Percentiles rank a stretch among this genome's conserved stretches.
Evolutionary conservation across 352 stramenopile species (phyloP).

Genomic region (Phytophthora quininea): DNA sequence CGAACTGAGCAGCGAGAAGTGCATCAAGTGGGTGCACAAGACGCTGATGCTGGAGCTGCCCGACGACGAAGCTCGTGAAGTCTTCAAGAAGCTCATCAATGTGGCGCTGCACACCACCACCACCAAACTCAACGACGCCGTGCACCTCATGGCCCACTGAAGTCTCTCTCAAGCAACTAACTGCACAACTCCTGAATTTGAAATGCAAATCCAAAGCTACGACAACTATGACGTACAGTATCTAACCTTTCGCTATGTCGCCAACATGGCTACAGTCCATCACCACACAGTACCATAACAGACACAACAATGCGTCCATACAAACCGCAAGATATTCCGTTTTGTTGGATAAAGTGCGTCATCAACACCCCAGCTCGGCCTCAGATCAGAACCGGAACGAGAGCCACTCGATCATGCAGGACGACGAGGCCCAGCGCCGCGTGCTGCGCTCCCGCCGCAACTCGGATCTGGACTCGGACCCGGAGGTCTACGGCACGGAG

Average conservation of each 20-base stretch:
- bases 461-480: constrained; percentile 54
- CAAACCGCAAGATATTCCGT: not conserved
- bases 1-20: constrained; percentile 66
- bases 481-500: constrained; percentile 52
- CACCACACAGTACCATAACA: constrained; percentile 11
- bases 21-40: constrained; percentile 84
- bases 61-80: constrained; percentile 62
- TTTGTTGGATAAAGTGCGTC: constrained; percentile 23
- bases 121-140: constrained; percentile 84
- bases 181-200: too few species aligned
- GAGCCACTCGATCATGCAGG: constrained; percentile 21
- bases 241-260: not conserved
- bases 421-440: constrained; percentile 42
- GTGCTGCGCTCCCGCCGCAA: constrained; percentile 62
- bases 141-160: constrained; percentile 86
- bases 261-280: not conserved
- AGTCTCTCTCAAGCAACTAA: not conserved
- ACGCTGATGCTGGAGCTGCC: constrained; percentile 80
- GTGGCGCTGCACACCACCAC: constrained; percentile 78
- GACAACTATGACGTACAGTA: too few species aligned
- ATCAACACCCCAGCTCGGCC: constrained; percentile 12
- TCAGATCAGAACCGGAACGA: constrained; percentile 20
- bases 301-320: constrained; percentile 22
- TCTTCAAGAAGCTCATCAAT: constrained; percentile 81
- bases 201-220: not conserved